A percentile compares a stretch with the other conserved stretches of the same genome.
These are phyloP conservation scores for Periconia digitata DNA, from an alignment of 2,329 filamentous ascomycete species.

Conservation along the genomic window DNA sequence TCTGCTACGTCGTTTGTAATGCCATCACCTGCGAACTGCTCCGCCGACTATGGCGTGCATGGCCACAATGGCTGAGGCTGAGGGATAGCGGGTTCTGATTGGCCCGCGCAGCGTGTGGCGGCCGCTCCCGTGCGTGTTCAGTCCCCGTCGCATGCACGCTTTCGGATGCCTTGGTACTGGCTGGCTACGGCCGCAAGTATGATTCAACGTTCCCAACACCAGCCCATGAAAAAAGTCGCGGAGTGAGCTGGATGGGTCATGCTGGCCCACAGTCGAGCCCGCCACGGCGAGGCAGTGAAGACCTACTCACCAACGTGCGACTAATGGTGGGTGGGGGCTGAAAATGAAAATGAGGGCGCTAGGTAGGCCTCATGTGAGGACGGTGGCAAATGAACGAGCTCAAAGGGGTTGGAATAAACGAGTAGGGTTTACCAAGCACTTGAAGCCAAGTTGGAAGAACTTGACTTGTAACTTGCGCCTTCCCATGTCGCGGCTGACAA, in stretches of 20 bases:
- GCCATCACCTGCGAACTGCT: neutral
- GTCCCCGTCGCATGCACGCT: neutral
- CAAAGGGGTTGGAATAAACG: neutral
- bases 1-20: neutral
- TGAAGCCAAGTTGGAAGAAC: too few species aligned
- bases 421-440: neutral
- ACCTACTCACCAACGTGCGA: conserved; percentile 2
- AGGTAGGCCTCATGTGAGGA: neutral
- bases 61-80: conserved; percentile 7
- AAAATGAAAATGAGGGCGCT: conserved; percentile 6
- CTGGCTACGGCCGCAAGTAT: conserved; percentile 4
- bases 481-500: neutral
- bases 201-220: neutral
- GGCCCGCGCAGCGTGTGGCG: neutral
- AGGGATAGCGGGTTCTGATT: conserved; percentile 1
- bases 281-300: conserved; percentile 12
- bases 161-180: conserved; percentile 1
- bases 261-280: conserved; percentile 6
- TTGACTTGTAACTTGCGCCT: neutral
- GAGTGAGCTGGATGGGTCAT: conserved; percentile 1
- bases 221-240: conserved; percentile 2
- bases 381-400: neutral
- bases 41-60: neutral
- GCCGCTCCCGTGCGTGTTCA: conserved; percentile 5
- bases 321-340: conserved; percentile 1